These are phyloP conservation scores for Rosa multiflora DNA, from an alignment of 306 rosid species.

Conservation along the genomic window DNA sequence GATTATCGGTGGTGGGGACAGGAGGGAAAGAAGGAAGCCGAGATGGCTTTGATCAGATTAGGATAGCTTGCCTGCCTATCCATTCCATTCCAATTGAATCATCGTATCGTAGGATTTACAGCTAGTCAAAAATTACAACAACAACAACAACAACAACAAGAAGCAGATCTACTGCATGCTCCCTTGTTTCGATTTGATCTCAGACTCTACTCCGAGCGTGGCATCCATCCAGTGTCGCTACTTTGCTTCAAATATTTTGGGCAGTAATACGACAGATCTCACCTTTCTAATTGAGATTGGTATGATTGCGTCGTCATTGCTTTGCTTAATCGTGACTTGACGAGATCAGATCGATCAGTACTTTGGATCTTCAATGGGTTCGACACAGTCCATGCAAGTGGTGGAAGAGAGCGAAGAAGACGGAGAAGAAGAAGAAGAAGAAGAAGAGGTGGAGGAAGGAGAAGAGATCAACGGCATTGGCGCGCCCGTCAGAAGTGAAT, in stretches of 20 bases:
- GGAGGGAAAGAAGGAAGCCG: not conserved
- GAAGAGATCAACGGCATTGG: slow-evolving; percentile 35
- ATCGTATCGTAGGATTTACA: not conserved
- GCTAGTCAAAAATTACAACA: not conserved
- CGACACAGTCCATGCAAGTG: slow-evolving; percentile 60
- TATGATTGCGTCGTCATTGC: not conserved
- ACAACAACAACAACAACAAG: not conserved
- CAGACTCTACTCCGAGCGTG: not conserved
- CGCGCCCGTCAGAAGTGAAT: slow-evolving; percentile 29
- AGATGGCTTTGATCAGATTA: not conserved
- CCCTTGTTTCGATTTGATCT: not conserved
- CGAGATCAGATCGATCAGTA: too few species aligned
- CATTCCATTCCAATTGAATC: not conserved
- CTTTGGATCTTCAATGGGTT: slow-evolving; percentile 45
- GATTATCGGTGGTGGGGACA: not conserved
- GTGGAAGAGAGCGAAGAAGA: slow-evolving; percentile 58
- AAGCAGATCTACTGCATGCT: not conserved
- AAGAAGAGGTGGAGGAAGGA: slow-evolving; percentile 49
- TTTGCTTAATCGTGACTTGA: not conserved
- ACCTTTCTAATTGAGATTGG: not conserved
- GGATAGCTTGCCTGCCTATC: not conserved
- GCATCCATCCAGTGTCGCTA: not conserved
- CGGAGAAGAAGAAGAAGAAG: slow-evolving; percentile 53
- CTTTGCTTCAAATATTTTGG: not conserved
- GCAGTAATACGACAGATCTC: not conserved